A percentile compares a stretch with the other conserved stretches of the same genome.
Conservation (phyloP, 2,329 filamentous ascomycete species). For the Epichloe amarillans region DNA sequence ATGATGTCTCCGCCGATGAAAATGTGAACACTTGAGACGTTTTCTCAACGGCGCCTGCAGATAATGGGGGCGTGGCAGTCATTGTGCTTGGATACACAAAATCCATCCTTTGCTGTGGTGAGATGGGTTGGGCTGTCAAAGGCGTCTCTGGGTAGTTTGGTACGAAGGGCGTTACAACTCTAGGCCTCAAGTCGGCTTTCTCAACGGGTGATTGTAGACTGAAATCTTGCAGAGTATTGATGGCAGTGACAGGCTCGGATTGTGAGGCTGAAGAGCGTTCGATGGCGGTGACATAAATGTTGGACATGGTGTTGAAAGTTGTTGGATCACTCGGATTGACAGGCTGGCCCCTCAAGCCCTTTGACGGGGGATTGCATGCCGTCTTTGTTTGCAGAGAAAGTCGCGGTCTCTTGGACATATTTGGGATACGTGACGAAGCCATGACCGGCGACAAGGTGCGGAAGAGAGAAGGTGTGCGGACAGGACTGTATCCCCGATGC, state of each 20-base stretch:
- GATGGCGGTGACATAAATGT: conserved; percentile 50
- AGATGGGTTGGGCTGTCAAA: conserved; percentile 35
- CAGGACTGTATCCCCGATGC: not conserved
- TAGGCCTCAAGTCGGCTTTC: conserved; percentile 18
- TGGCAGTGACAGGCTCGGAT: conserved; percentile 34
- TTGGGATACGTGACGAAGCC: conserved; percentile 12
- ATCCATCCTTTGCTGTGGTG: conserved; percentile 31
- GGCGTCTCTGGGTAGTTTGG: conserved; percentile 40
- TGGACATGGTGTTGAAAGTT: conserved; percentile 52
- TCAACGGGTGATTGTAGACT: conserved; percentile 18
- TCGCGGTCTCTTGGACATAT: conserved; percentile 34
- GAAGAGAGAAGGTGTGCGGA: not conserved
- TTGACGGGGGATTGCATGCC: conserved; percentile 22
- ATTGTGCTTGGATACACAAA: conserved; percentile 40
- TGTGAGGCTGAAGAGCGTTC: conserved; percentile 40
- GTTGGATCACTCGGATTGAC: conserved; percentile 46
- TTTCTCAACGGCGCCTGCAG: conserved; percentile 36
- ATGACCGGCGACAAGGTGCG: conserved; percentile 2
- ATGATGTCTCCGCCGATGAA: conserved; percentile 20
- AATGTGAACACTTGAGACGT: conserved; percentile 33
- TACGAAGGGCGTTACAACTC: conserved; percentile 30
- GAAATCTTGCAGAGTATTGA: conserved; percentile 27
- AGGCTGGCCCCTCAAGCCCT: conserved; percentile 18
- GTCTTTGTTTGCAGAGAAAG: conserved; percentile 44
- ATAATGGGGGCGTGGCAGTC: conserved; percentile 46